Evolutionary conservation across 2,329 filamentous ascomycete species (phyloP), one percentile per base, ranked within the genome.

Genomic region (Fusarium secorum): DNA sequence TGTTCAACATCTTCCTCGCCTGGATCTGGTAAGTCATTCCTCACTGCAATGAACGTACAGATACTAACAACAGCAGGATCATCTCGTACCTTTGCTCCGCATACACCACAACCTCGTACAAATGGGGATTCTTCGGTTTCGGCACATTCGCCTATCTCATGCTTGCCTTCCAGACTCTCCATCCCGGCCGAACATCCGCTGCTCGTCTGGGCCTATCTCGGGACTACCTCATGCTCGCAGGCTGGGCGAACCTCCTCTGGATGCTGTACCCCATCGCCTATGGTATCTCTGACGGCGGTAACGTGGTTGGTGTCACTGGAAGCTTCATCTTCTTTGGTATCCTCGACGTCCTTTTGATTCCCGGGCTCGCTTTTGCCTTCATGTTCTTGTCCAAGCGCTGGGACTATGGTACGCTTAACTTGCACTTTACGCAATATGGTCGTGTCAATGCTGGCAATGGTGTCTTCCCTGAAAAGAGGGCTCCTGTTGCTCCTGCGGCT

Each of bases 121-220:
- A 87, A 78, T 88, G 86, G 86, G 87, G 87, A 10, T 89, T 87
- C 81, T 88, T 80, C 74, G 83, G 79, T 67, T 86, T 87, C 61
- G 86, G 86, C 68, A 85, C 83, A 18, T 66, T 83, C 20, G 83
- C 85, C 41, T 86, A 87, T 78, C 72, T 78, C 26, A 44, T 83
- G 7, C 82, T 88, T 5, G 74, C 84, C 11, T 81, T 79, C 76
- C 82, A 80, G 68, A 86, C 83, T 4, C 69, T 87, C 33, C 69
- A 77, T 53, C 76, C 80, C 52, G 81, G 83, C 63, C 76, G 76
- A 11, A 75, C 77, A 39, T 76, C 79, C 2, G 84, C 85, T 17
- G 72, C 70, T 41, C 82, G 82, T 46, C 74, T 86, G 52, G 83
- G 82, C 18, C 77, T 85, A 64, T 70, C 73, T 44, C 73, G 82